Base-by-base conservation (phyloP, 2,329 filamentous ascomycete genomes). In the Penicillium janthinellum region DNA sequence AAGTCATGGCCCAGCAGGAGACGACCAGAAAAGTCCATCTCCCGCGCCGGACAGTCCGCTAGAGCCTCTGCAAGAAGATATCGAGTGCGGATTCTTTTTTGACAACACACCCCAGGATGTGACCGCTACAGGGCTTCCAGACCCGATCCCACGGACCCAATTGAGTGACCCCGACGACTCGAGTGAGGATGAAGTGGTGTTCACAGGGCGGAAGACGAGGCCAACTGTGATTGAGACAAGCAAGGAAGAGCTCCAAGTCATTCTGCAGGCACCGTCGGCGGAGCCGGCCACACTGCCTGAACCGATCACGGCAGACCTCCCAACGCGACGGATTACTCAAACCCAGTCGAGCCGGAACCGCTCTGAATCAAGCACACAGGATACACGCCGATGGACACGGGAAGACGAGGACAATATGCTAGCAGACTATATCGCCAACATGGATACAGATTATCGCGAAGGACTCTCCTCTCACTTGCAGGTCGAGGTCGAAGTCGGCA, bases 101-200 rank as follows among this genome's bases (percentile, higher is more conserved):
- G 79, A 81, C 55, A 64, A 70, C 1, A 54, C 64, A 17, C 76
- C 74, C 4, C 69, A 70, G 45, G 56, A 59, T 22, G 51, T 69
- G 8, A 45, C 57, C 39, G 35, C 71, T 4, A 76, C 75, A 7
- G 71, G 71, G 5, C 58, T 76, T 17, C 61, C 72, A 8, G 63
- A 73, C 50, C 73, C 73, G 5, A 57, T 59, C 22, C 2, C 55
- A 14, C 53, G 22, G 22, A 37, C 41, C 2, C 56, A 60, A 10
- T 12, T 17, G 17, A 77, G 77, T 15, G 76, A 77, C 1, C 69
- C 70, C 6, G 83, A 82, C 0, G 82, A 86, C 63, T 90, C 89
- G 0, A 90, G 88, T 68, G 90, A 90, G 50, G 91, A 96, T 48
- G 76, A 78, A 58, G 70, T 79, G 37, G 71, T 79, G 6, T 79